Evolutionary conservation across 139 green algal species (phyloP).

Genomic region (Chlamydomonas sphaeroides): DNA sequence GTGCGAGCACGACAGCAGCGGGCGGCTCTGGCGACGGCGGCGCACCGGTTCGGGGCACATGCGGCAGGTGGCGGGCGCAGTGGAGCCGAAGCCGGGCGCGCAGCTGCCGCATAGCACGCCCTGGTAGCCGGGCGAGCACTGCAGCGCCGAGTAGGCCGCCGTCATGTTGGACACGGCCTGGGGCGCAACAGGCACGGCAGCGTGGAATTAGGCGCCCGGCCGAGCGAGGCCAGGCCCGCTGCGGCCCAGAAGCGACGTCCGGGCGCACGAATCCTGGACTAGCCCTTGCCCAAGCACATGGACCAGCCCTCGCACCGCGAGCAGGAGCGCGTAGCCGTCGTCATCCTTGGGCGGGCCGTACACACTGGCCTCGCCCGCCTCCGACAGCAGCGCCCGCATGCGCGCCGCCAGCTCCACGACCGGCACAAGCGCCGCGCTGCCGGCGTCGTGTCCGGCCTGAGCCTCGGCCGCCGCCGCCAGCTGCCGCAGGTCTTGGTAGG

Average conservation of each 20-base stretch:
- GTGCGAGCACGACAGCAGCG: no score
- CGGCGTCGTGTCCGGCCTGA: neutral
- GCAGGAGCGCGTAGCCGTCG: neutral
- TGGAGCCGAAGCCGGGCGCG: constrained; percentile 9
- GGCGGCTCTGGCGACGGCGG: no score
- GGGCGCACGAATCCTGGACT: no score
- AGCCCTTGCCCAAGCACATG: no score
- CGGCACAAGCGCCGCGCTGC: neutral
- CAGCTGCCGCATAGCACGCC: constrained; percentile 36
- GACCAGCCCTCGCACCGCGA: neutral
- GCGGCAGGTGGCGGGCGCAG: neutral
- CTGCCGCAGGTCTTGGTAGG: neutral
- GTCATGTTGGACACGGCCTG: neutral
- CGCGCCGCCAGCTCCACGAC: neutral
- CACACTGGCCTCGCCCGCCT: neutral
- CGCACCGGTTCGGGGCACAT: neutral
- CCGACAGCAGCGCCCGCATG: neutral
- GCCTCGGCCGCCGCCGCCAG: neutral
- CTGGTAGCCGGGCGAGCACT: constrained; percentile 20
- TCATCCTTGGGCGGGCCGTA: constrained; percentile 4
- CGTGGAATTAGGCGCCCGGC: no score
- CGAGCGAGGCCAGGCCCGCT: no score
- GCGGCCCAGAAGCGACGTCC: no score
- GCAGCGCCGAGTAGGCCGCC: no score
- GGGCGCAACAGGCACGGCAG: no score